Conservation (phyloP, 805 yeast species). For the Kodamaea leandrae region DNA sequence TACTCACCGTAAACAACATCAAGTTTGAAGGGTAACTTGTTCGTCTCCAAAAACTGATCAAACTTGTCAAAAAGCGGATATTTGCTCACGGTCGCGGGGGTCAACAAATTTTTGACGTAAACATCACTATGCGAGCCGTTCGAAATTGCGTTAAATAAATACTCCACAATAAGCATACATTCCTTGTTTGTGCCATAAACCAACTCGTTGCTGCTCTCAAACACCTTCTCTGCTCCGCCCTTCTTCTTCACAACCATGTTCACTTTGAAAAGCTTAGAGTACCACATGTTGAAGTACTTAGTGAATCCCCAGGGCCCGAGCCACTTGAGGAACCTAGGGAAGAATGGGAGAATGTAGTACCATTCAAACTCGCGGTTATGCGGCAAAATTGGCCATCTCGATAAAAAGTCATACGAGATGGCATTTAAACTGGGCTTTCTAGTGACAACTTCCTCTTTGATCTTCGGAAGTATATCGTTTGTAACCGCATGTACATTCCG, state of each 20-base stretch:
- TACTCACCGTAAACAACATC: constrained; percentile 62
- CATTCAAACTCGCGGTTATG: constrained; percentile 27
- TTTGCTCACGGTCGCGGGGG: constrained; percentile 59
- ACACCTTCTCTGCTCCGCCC: constrained; percentile 29
- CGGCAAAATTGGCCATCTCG: constrained; percentile 45
- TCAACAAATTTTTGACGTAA: constrained; percentile 48
- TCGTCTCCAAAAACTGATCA: constrained; percentile 24
- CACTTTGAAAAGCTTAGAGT: constrained; percentile 37
- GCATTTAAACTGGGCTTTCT: constrained; percentile 43
- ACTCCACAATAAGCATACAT: constrained; percentile 35
- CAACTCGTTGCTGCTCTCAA: constrained; percentile 27
- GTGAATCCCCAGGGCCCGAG: constrained; percentile 43
- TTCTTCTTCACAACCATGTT: constrained; percentile 31
- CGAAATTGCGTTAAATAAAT: constrained; percentile 40
- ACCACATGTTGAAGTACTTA: constrained; percentile 41
- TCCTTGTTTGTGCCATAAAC: constrained; percentile 40
- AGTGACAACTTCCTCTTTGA: constrained; percentile 2
- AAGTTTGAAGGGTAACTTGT: constrained; percentile 26
- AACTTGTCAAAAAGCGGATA: constrained; percentile 66
- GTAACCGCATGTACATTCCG: constrained; percentile 60
- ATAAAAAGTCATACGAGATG: constrained; percentile 42
- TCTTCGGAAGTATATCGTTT: constrained; percentile 25
- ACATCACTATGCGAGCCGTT: constrained; percentile 38
- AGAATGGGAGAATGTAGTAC: constrained; percentile 43
- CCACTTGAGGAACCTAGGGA: constrained; percentile 48